Evolutionary conservation across 768 basidiomycete genomes (phyloP), one percentile per base, ranked within the genome.

Genomic region (Boletellus ananiceps): DNA sequence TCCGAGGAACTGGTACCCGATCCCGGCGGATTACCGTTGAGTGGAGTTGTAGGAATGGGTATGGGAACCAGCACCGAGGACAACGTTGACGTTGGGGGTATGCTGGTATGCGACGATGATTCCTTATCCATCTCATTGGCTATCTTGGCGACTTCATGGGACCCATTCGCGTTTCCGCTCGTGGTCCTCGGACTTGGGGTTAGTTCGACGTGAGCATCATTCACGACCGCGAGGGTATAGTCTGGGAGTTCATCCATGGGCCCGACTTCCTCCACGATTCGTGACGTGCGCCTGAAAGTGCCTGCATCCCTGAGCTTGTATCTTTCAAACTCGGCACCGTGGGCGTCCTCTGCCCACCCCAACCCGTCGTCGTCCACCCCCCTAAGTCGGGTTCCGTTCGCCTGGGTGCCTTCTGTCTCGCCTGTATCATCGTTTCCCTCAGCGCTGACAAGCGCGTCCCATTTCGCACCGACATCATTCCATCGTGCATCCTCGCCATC

Each of bases 401-500:
- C 21, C 15, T 44, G 6, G 14, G 52, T 55, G 1, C 55, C 55
- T 7, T 51, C 52, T 8, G 50, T 33, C 23, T 52, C 51, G 27
- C 15, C 36, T 15, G 18, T 69, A 9, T 65, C 69, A 5, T 4
- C 43, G 27, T 68, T 66, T 25, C 61, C 62, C 8, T 50, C 70
- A 1, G 36, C 43, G 21, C 57, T 58, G 5, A 75, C 71, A 13
- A 79, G 63, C 9, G 69, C 71, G 43, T 83, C 80, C 80, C 83
- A 83, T 12, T 70, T 71, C 3, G 71, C 71, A 21, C 78, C 75
- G 1, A 83, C 70, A 41, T 81, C 76, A 11, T 77, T 72, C 80
- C 80, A 83, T 25, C 66, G 63, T 1, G 42, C 12, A 15, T 65
- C 60, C 39, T 72, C 71, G 0, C 58, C 61, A 5, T 65, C 69